Percentiles rank a stretch among this genome's conserved stretches.
Evolutionary conservation across 2,329 filamentous ascomycete genomes (phyloP).

Genomic region (Elsinoe fawcettii): DNA sequence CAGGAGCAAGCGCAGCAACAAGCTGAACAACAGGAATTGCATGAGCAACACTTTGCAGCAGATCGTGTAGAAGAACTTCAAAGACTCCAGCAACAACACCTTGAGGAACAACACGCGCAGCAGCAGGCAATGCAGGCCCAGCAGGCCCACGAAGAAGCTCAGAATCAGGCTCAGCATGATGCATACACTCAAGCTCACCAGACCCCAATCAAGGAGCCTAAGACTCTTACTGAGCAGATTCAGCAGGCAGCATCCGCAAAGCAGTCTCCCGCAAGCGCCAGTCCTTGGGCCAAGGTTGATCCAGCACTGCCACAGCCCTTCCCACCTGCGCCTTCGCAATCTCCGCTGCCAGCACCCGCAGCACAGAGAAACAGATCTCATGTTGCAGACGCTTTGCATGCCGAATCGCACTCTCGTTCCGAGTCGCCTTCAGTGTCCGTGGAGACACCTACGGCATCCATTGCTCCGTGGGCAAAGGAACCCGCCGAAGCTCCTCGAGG

Average conservation of each 20-base stretch:
- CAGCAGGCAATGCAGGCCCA: constrained; percentile 15
- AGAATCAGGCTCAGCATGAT: constrained; percentile 22
- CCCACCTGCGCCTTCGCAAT: constrained; percentile 66
- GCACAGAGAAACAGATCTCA: constrained; percentile 79
- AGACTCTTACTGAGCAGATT: constrained; percentile 76
- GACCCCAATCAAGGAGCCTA: constrained; percentile 34
- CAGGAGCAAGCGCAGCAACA: constrained; percentile 54
- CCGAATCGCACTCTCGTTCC: constrained; percentile 62
- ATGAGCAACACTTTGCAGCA: constrained; percentile 39
- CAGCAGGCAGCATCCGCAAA: constrained; percentile 62
- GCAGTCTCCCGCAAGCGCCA: constrained; percentile 43
- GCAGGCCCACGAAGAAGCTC: constrained; percentile 22
- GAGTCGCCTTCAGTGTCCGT: constrained; percentile 58
- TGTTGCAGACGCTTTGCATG: constrained; percentile 64
- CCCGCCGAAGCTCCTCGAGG: constrained; percentile 64
- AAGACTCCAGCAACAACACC: constrained; percentile 40
- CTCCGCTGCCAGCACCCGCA: constrained; percentile 78
- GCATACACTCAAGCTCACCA: constrained; percentile 25
- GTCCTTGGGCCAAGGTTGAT: constrained; percentile 53
- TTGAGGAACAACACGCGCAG: constrained; percentile 20
- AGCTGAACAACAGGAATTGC: constrained; percentile 35
- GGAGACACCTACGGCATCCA: constrained; percentile 58
- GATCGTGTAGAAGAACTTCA: constrained; percentile 80
- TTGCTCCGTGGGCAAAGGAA: constrained; percentile 95
- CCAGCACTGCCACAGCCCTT: constrained; percentile 68